Base-by-base conservation (phyloP, 1,284 basidiomycete species). In the Naganishia liquefaciens region DNA sequence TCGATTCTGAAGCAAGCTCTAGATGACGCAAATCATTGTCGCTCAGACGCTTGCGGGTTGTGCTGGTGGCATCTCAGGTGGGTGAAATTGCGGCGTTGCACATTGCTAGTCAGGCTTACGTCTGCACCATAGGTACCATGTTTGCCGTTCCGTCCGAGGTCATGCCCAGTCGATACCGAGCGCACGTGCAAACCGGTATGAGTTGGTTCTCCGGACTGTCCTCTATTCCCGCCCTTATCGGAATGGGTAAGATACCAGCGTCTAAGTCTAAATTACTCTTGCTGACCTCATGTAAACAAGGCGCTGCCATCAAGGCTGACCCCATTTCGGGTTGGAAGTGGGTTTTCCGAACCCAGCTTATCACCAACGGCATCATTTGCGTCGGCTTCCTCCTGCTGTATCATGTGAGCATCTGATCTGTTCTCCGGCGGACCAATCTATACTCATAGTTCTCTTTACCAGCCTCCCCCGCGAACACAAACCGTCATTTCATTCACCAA, bases 61-160 rank as follows among this genome's bases (percentile, higher is more conserved):
- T 49, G 58, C 58, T 17, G 44, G 19, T 37, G 58, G 33, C 13
- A 37, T 37, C 33, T 37, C 33, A 7, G 33, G 33, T 37, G 13
- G 10, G 33, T 37, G 7, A 10, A 13, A 37, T 13, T 2, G 7
- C 7, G 13, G 33, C 33, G 13, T 7, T 13, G 4, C 10, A 37
- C 9, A 37, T 7, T 2, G 33, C 13, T 13, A 37, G 13, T 5
- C 33, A 7, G 6, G 13, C 33, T 37, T 37, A 37, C 33, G 10
- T 13, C 13, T 37, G 58, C 39, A 61, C 50, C 7, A 44, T 30
- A 10, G 58, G 58, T 1, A 61, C 58, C 33, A 61, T 61, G 58
- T 61, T 61, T 39, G 58, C 58, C 46, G 49, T 61, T 23, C 58
- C 58, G 28, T 61, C 58, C 10, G 58, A 61, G 33, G 49, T 61